Evolutionary conservation across 225 moss, liverwort and hornwort genomes (phyloP).

Genomic region (Polytrichum commune): DNA sequence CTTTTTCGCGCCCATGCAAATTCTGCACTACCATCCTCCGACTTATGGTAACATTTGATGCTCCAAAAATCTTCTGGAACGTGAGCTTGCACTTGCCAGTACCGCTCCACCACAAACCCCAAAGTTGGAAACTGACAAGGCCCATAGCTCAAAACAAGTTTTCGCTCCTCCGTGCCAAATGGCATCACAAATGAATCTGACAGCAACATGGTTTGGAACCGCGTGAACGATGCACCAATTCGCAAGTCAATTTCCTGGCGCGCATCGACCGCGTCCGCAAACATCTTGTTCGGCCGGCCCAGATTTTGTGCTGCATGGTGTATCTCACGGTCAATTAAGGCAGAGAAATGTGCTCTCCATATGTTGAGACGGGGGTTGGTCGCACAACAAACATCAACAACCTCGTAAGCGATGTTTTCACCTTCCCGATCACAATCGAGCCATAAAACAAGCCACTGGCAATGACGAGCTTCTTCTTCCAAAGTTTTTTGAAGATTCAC

Average conservation of each 20-base stretch:
- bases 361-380: conserved; percentile 85
- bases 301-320: conserved; percentile 91
- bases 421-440: conserved; percentile 99
- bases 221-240: conserved; percentile 97
- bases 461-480: conserved; percentile 83
- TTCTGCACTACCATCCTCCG: conserved; percentile 64
- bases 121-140: conserved; percentile 99
- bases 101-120: conserved; percentile 99
- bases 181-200: conserved; percentile 76
- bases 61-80: conserved; percentile 96
- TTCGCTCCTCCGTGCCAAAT: conserved; percentile 78
- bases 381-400: conserved; percentile 78
- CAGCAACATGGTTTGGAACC: conserved; percentile 95
- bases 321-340: conserved; percentile 94
- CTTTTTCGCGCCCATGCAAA: conserved; percentile 93
- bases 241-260: conserved; percentile 98
- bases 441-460: conserved; percentile 96
- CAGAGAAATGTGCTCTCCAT: conserved; percentile 99
- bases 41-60: conserved; percentile 76
- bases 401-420: conserved; percentile 98
- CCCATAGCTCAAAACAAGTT: conserved; percentile 85
- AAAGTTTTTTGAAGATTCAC: conserved; percentile 64
- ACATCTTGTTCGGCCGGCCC: conserved; percentile 89
- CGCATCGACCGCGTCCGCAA: conserved; percentile 90
- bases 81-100: conserved; percentile 98